phyloP scores from a whole-genome alignment of 768 basidiomycete genomes.

The Strobilomyces confusus region DNA sequence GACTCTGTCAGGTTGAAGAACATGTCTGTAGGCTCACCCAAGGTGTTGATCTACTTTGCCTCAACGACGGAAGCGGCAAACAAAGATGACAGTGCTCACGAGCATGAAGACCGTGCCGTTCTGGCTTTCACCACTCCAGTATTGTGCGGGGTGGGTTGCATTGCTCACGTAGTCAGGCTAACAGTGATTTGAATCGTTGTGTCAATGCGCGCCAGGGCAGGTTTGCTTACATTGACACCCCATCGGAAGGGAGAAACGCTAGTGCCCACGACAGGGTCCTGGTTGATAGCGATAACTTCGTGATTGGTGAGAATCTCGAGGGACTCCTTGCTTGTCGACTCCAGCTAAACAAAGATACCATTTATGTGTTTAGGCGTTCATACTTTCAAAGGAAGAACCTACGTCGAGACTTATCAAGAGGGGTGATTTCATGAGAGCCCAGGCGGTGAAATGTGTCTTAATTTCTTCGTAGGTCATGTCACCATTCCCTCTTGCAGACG shows the following conservation, averaged over 20 bases:
- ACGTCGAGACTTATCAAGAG: conserved; percentile 61
- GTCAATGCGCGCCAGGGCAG: not conserved
- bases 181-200: not conserved
- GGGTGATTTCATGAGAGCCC: conserved; percentile 69
- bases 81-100: conserved; percentile 30
- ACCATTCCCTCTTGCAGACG: conserved; percentile 52
- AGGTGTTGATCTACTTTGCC: conserved; percentile 50
- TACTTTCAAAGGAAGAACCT: conserved; percentile 15
- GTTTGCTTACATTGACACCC: conserved; percentile 54
- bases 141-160: conserved; percentile 57
- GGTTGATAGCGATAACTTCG: conserved; percentile 66
- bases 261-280: conserved; percentile 58
- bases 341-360: conserved; percentile 36
- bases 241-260: conserved; percentile 65
- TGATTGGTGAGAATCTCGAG: conserved; percentile 57
- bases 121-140: conserved; percentile 64
- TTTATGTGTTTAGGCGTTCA: conserved; percentile 3
- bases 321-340: conserved; percentile 45
- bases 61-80: not conserved
- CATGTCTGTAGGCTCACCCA: conserved; percentile 53
- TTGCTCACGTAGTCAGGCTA: conserved; percentile 38
- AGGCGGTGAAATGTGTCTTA: conserved; percentile 69
- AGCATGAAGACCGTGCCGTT: conserved; percentile 69
- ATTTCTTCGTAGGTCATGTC: conserved; percentile 57
- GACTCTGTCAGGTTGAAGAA: conserved; percentile 63